phyloP scores from a whole-genome alignment of 768 basidiomycete genomes.

The Auriscalpium microsporum region DNA sequence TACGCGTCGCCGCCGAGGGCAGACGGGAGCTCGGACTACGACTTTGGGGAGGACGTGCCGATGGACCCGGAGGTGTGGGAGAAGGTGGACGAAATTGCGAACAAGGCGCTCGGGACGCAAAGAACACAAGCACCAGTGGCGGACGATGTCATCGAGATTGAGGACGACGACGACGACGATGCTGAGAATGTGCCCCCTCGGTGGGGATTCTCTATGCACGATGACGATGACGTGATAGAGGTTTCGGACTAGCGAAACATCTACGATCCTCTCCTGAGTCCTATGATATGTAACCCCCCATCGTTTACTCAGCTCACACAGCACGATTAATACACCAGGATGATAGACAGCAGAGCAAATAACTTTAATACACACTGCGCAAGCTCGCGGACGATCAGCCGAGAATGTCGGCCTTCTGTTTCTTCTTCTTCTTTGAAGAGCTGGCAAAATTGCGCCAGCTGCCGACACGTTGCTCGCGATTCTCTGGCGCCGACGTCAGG shows the following conservation, averaged over 20 bases:
- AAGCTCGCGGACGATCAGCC: slow-evolving; percentile 30
- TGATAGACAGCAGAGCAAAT: not conserved
- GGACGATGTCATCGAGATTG: slow-evolving; percentile 33
- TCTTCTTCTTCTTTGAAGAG: slow-evolving; percentile 76
- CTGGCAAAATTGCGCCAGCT: slow-evolving; percentile 74
- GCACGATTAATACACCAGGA: no score
- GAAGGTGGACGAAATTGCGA: slow-evolving; percentile 29
- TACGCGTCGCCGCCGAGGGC: not conserved
- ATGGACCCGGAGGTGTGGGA: slow-evolving; percentile 31
- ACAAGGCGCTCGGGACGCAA: slow-evolving; percentile 11
- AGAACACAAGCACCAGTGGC: slow-evolving; percentile 4
- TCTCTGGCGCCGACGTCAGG: slow-evolving; percentile 33
- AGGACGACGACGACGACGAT: slow-evolving; percentile 44
- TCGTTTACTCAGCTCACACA: not conserved
- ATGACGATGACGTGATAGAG: slow-evolving; percentile 44
- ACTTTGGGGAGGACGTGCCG: slow-evolving; percentile 26
- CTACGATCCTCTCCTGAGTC: no score
- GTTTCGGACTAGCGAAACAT: slow-evolving; percentile 34
- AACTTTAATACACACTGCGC: not conserved
- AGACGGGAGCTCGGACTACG: slow-evolving; percentile 21
- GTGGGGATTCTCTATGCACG: slow-evolving; percentile 23
- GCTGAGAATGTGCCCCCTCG: slow-evolving; percentile 49
- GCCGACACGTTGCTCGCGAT: slow-evolving; percentile 72
- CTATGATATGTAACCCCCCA: not conserved
- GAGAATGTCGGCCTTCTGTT: slow-evolving; percentile 55